Base-by-base conservation (phyloP, 331 rosid species). In the Prunus yedoensis region DNA sequence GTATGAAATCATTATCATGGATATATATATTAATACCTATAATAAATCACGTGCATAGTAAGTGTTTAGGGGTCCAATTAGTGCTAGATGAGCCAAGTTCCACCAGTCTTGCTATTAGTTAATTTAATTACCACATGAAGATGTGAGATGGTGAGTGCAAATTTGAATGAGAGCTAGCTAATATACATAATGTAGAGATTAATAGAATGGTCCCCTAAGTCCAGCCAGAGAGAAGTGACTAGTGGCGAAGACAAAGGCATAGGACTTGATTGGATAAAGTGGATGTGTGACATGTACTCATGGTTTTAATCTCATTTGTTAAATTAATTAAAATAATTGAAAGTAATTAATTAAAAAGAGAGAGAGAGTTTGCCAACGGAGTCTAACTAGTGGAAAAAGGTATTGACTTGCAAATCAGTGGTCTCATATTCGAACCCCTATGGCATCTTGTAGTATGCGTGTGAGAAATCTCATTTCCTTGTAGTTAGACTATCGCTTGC, bases 201-300 rank as follows among this genome's bases (percentile, higher is more conserved):
- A 49, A 15, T 49, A 13, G 18, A 60, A 1, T 25, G 45, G 79
- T 74, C 79, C 83, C 58, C 66, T 4, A 57, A 14, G 68, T 45
- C 10, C 23, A 10, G 25, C 47, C 45, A 62, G 70, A 78, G 58
- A 52, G 77, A 86, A 62, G 57, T 59, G 78, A 74, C 51, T 69
- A 77, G 83, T 70, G 68, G 67, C 68, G 41, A 76, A 65, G 68
- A 74, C 56, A 30, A 9, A 69, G 69, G 76, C 79, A 76, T 77
- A 46, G 25, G 65, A 68, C 47, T 38, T 74, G 74, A 32, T 58
- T 30, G 46, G 69, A 50, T 20, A 38, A 27, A 62, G 25, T 60
- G 71, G 54, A 76, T 38, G 71, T 57, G 74, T 57, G 82, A 83
- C 80, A 78, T 75, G 63, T 47, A 68, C 54, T 81, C 43, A 38